Percentiles rank a stretch among this genome's conserved stretches.
phyloP scores from a whole-genome alignment of 202 grass and related monocot species.

The Panicum virgatum region DNA sequence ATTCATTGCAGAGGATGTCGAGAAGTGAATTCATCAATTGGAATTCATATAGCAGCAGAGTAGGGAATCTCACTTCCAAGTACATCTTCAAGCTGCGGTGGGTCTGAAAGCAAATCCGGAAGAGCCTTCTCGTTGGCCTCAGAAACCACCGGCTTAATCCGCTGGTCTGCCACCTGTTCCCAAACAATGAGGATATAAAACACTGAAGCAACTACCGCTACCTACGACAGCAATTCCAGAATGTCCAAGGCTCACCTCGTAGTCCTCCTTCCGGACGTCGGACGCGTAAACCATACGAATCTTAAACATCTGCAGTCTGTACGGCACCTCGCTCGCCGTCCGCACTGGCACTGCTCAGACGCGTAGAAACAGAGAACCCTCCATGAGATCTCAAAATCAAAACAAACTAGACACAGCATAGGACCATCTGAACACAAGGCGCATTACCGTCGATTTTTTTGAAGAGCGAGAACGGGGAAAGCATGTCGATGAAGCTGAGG shows the following conservation, averaged over 20 bases:
- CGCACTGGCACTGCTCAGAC: slow-evolving; percentile 86
- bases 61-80: slow-evolving; percentile 63
- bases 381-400: slow-evolving; percentile 47
- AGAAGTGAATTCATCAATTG: not conserved
- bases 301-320: slow-evolving; percentile 98
- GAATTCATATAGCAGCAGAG: slow-evolving; percentile 29
- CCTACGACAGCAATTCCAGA: slow-evolving; percentile 6
- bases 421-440: not conserved
- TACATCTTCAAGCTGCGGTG: slow-evolving; percentile 78
- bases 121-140: slow-evolving; percentile 70
- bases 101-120: slow-evolving; percentile 77
- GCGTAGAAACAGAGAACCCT: slow-evolving; percentile 14
- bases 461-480: slow-evolving; percentile 86
- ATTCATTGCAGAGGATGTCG: not conserved
- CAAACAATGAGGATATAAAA: slow-evolving; percentile 34
- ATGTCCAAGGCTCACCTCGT: slow-evolving; percentile 56
- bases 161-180: slow-evolving; percentile 65
- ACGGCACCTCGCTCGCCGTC: slow-evolving; percentile 88
- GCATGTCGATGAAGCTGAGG: slow-evolving; percentile 91
- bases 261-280: slow-evolving; percentile 67
- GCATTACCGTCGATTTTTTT: slow-evolving; percentile 87
- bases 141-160: slow-evolving; percentile 70
- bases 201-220: slow-evolving; percentile 21
- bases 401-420: slow-evolving; percentile 22
- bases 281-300: slow-evolving; percentile 81